Percentiles rank a stretch among this genome's conserved stretches.
Evolutionary conservation across 768 basidiomycete genomes (phyloP).

Genomic region (Boletus barrowsii): DNA sequence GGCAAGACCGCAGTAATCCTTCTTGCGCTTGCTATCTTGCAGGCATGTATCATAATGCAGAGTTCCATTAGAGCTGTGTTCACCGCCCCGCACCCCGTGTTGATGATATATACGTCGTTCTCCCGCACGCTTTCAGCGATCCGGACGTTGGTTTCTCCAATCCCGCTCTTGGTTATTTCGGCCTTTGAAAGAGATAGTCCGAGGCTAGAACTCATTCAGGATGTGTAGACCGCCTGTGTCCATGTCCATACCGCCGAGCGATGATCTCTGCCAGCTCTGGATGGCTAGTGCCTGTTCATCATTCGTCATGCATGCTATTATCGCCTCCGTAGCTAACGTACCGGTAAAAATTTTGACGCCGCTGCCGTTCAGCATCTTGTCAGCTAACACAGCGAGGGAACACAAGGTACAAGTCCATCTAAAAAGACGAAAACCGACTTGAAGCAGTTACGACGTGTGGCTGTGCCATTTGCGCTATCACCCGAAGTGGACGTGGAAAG

Average conservation of each 20-base stretch:
- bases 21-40: conserved; percentile 98
- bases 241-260: conserved; percentile 67
- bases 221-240: conserved; percentile 13
- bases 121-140: conserved; percentile 96
- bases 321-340: conserved; percentile 27
- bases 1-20: conserved; percentile 98
- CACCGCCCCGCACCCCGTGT: conserved; percentile 81
- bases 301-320: background rate
- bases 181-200: conserved; percentile 87
- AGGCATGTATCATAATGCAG: conserved; percentile 98
- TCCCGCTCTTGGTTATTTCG: conserved; percentile 82
- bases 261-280: conserved; percentile 94
- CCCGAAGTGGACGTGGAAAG: background rate
- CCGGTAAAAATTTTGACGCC: conserved; percentile 61
- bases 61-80: conserved; percentile 97
- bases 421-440: conserved; percentile 12
- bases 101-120: conserved; percentile 98
- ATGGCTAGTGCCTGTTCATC: conserved; percentile 79
- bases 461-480: conserved; percentile 5
- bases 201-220: conserved; percentile 54
- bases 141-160: conserved; percentile 89
- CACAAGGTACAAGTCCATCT: conserved; percentile 9
- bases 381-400: conserved; percentile 13
- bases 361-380: conserved; percentile 51
- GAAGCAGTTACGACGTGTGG: conserved; percentile 14